phyloP scores from a whole-genome alignment of 306 rosid genomes.

The Hippophae gyantsensis region DNA sequence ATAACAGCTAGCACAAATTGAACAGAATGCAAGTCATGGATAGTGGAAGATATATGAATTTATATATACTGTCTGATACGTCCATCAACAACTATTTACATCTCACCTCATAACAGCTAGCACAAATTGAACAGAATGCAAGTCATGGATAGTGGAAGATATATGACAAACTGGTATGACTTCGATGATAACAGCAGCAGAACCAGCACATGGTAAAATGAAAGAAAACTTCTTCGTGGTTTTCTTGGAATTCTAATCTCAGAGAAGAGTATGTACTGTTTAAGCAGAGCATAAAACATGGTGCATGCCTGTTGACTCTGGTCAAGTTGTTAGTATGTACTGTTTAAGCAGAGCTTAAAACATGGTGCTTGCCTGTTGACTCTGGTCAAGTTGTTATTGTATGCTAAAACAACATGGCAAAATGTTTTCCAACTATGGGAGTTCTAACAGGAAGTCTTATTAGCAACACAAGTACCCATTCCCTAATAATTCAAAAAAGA shows the following conservation, averaged over 20 bases:
- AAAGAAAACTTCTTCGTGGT: not conserved
- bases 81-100: slow-evolving; percentile 6
- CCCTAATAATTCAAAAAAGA: too few relatives aligned
- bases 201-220: not conserved
- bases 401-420: too few relatives aligned
- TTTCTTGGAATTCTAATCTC: not conserved
- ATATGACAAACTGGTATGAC: not conserved
- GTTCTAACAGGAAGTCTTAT: too few relatives aligned
- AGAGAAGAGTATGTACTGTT: not conserved
- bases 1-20: not conserved
- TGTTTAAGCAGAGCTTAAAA: not conserved
- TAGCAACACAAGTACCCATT: too few relatives aligned
- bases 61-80: too few relatives aligned
- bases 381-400: not conserved
- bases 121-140: not conserved
- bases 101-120: slow-evolving; percentile 3
- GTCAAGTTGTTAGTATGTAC: not conserved
- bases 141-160: not conserved
- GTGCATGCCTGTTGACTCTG: not conserved
- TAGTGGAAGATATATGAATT: not conserved
- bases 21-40: not conserved
- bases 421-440: too few relatives aligned
- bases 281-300: not conserved
- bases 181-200: too few relatives aligned
- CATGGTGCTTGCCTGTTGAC: not conserved